phyloP scores from a whole-genome alignment of 257 asterid species.

The Verbena officinalis region DNA sequence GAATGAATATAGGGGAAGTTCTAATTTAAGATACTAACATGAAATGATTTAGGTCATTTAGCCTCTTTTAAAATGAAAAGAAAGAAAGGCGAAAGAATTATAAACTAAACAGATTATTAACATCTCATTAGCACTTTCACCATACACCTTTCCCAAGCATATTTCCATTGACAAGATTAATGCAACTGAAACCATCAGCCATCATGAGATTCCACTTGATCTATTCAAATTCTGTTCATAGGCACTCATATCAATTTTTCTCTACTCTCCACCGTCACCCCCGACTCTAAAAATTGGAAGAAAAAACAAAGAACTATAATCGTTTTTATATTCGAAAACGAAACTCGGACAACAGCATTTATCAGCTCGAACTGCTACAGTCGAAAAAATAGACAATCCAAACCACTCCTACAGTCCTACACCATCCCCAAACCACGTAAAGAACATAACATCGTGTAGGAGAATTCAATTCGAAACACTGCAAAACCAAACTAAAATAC shows the following conservation, averaged over 20 bases:
- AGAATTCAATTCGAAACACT: neutral
- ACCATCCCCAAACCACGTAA: neutral
- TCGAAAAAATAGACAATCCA: neutral
- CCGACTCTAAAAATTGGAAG: neutral
- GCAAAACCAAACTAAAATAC: slow-evolving; percentile 7
- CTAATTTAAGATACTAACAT: too few species aligned
- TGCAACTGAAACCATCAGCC: slow-evolving; percentile 1
- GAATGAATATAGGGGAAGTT: too few species aligned
- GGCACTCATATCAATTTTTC: neutral
- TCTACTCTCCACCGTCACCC: neutral
- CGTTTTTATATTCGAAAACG: slow-evolving; percentile 5
- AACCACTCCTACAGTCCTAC: neutral
- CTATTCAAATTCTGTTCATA: neutral
- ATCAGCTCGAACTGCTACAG: slow-evolving; percentile 2
- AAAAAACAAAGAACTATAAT: neutral
- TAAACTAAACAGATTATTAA: neutral
- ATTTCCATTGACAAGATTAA: neutral
- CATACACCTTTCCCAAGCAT: neutral
- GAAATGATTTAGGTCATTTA: too few species aligned
- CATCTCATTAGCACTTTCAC: neutral
- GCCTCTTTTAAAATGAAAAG: neutral
- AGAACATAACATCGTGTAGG: neutral
- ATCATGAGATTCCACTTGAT: neutral
- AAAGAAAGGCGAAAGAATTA: neutral
- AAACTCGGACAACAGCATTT: slow-evolving; percentile 13